These are phyloP conservation scores for Oryza longistaminata DNA, from an alignment of 176 grass and related monocot genomes.

Conservation along the genomic window DNA sequence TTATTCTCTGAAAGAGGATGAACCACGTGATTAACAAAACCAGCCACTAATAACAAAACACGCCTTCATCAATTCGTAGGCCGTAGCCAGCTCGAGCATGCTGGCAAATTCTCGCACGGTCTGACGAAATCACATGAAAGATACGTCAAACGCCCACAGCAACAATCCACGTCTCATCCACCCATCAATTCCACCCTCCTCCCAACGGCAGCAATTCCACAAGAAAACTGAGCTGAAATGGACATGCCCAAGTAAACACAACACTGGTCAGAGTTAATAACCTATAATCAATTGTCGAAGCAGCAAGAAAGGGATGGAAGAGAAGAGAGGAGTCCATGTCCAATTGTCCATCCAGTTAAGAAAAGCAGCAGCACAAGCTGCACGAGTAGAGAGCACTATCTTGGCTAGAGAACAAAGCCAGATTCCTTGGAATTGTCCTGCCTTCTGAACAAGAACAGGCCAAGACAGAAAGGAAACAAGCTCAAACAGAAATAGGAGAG, in stretches of 20 bases:
- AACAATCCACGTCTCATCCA: background rate
- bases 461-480: conserved; percentile 34
- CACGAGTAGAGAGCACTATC: background rate
- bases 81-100: background rate
- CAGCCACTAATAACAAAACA: background rate
- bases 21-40: background rate
- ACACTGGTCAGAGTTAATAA: background rate
- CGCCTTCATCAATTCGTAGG: background rate
- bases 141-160: background rate
- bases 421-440: conserved; percentile 27
- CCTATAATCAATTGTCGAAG: background rate
- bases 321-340: background rate
- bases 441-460: conserved; percentile 27
- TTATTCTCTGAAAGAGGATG: background rate
- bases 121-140: background rate
- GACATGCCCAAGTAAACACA: background rate
- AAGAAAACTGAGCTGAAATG: background rate
- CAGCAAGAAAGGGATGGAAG: conserved; percentile 30
- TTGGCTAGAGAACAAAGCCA: background rate
- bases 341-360: background rate
- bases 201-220: background rate
- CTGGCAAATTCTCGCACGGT: background rate
- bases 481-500: background rate
- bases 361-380: background rate
- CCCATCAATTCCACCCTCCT: background rate